Evolutionary conservation across 1,284 basidiomycete genomes (phyloP).

Genomic region (Marasmius sp.): DNA sequence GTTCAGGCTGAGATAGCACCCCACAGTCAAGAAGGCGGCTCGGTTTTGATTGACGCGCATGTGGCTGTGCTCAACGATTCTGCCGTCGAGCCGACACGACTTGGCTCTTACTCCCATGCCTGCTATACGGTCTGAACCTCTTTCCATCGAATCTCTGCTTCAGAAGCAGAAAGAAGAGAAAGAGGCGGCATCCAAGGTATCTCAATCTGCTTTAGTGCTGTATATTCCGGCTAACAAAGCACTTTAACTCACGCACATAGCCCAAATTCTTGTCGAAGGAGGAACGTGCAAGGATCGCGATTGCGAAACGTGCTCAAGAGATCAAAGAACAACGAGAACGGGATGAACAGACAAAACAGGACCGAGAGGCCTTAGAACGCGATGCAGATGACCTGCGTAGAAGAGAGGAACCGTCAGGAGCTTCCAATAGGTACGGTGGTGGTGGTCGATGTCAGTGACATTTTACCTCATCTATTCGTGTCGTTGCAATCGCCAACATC

Average conservation of each 20-base stretch:
- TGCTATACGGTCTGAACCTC: constrained; percentile 46
- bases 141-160: constrained; percentile 84
- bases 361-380: constrained; percentile 70
- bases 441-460: constrained; percentile 25
- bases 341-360: constrained; percentile 54
- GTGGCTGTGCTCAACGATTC: no score
- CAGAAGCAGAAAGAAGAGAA: constrained; percentile 86
- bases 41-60: no score
- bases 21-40: no score
- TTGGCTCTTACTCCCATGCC: constrained; percentile 28
- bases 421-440: constrained; percentile 35
- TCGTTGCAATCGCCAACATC: background rate
- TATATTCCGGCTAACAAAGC: constrained; percentile 10
- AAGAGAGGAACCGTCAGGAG: constrained; percentile 33
- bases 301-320: constrained; percentile 81
- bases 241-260: constrained; percentile 37
- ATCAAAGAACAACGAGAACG: constrained; percentile 68
- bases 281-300: constrained; percentile 84
- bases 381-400: constrained; percentile 70
- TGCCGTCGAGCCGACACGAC: no score
- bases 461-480: background rate
- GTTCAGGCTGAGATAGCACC: no score
- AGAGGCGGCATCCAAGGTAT: constrained; percentile 85
- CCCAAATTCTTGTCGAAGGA: constrained; percentile 89
- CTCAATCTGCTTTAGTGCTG: background rate